A percentile compares a stretch with the other conserved stretches of the same genome.
Evolutionary conservation across 495 filamentous ascomycete species (phyloP).

Genomic region (Aspergillus biplanus): DNA sequence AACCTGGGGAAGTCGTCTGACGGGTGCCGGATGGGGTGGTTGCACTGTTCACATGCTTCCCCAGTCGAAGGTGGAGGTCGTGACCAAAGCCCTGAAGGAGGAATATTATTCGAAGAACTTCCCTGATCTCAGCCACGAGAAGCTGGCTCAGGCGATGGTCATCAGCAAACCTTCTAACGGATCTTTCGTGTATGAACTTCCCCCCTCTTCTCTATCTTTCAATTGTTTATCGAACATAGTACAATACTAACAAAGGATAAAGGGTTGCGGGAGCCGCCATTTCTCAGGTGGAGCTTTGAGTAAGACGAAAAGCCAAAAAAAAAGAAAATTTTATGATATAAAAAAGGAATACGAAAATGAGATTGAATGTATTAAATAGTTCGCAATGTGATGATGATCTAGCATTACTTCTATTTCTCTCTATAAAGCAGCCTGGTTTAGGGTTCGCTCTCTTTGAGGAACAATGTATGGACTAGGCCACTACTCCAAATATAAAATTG

Average conservation of each 20-base stretch:
- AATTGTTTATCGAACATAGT: background rate
- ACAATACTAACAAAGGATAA: conserved; percentile 22
- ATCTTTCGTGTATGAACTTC: conserved; percentile 47
- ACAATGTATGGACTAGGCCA: too few species aligned
- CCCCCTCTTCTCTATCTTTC: background rate
- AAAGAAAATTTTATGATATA: background rate
- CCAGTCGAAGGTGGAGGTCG: conserved; percentile 78
- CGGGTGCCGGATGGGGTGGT: conserved; percentile 96
- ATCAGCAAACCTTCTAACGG: conserved; percentile 76
- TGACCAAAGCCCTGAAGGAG: conserved; percentile 74
- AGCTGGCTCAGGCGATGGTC: conserved; percentile 78
- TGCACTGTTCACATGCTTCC: conserved; percentile 94
- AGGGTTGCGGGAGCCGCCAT: conserved; percentile 51
- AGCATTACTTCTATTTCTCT: background rate
- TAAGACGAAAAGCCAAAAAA: background rate
- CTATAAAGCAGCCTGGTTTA: background rate
- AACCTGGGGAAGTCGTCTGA: conserved; percentile 82
- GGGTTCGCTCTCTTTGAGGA: too few species aligned
- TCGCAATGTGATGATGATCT: conserved; percentile 1
- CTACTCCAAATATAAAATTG: too few species aligned
- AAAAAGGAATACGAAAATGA: background rate
- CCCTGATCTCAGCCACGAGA: conserved; percentile 70
- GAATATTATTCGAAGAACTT: conserved; percentile 81
- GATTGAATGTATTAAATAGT: conserved; percentile 14
- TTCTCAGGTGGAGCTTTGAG: conserved; percentile 39